phyloP scores from a whole-genome alignment of 352 stramenopile species.

The Pythium graminicola region DNA sequence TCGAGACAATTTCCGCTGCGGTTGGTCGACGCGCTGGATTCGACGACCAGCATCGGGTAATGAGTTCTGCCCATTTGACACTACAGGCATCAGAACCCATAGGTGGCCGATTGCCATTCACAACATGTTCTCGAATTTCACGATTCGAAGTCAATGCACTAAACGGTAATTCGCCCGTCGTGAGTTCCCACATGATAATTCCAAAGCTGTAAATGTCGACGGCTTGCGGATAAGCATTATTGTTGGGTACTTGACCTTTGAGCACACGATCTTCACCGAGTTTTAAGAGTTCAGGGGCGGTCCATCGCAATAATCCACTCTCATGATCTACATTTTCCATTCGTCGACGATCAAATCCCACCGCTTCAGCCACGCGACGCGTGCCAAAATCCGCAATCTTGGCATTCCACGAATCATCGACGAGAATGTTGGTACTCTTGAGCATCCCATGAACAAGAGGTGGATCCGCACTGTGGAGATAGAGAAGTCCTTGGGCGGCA shows the following conservation, averaged over 20 bases:
- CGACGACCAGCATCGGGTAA: constrained; percentile 78
- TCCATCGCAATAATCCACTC: constrained; percentile 62
- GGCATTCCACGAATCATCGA: constrained; percentile 86
- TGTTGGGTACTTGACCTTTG: constrained; percentile 51
- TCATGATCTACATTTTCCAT: constrained; percentile 52
- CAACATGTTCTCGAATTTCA: constrained; percentile 71
- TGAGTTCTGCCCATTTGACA: constrained; percentile 81
- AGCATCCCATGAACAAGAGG: constrained; percentile 81
- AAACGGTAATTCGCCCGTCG: constrained; percentile 75
- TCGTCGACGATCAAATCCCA: constrained; percentile 63
- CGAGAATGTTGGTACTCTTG: constrained; percentile 85
- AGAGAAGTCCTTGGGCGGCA: constrained; percentile 70
- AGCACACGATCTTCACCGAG: constrained; percentile 63
- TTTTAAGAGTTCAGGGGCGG: constrained; percentile 73
- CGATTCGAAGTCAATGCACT: constrained; percentile 54
- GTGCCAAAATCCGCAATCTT: constrained; percentile 86
- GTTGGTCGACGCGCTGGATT: constrained; percentile 63
- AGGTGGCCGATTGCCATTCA: constrained; percentile 62
- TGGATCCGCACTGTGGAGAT: constrained; percentile 78
- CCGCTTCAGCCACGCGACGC: constrained; percentile 64
- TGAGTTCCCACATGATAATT: constrained; percentile 86
- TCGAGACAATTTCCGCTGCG: constrained; percentile 75
- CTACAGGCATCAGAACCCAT: constrained; percentile 74
- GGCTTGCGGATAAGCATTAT: constrained; percentile 49
- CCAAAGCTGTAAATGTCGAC: constrained; percentile 85